Percentiles rank a stretch among this genome's conserved stretches.
Evolutionary conservation across 768 basidiomycete genomes (phyloP).

Genomic region (Cystoderma amianthinum): DNA sequence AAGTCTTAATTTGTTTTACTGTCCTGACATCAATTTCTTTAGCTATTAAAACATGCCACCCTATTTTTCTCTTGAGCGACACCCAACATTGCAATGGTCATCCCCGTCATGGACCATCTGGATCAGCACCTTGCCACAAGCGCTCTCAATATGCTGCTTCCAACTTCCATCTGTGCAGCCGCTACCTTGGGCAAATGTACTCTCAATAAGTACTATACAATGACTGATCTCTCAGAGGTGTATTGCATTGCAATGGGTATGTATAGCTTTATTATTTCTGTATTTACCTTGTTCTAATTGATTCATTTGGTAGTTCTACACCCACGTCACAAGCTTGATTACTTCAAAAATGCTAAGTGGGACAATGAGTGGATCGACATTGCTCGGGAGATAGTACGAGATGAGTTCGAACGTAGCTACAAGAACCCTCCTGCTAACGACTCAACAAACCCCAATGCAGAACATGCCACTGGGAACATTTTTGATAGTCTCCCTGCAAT

Average conservation of each 20-base stretch:
- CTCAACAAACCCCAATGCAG: no score
- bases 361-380: slow-evolving; percentile 14
- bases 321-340: slow-evolving; percentile 24
- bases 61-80: slow-evolving; percentile 19
- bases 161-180: slow-evolving; percentile 13
- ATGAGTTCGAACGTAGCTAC: no score
- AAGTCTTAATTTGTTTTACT: neutral
- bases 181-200: slow-evolving; percentile 18
- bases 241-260: slow-evolving; percentile 25
- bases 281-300: neutral
- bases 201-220: slow-evolving; percentile 22
- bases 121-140: neutral
- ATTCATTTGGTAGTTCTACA: slow-evolving; percentile 19
- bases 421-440: no score
- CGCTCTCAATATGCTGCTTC: slow-evolving; percentile 6
- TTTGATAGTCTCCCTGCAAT: slow-evolving; percentile 19
- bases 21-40: neutral
- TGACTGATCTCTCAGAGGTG: slow-evolving; percentile 18
- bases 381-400: slow-evolving; percentile 8
- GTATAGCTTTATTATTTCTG: slow-evolving; percentile 5
- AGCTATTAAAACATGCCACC: slow-evolving; percentile 28
- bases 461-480: no score
- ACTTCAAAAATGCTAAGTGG: slow-evolving; percentile 21
- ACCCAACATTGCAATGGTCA: slow-evolving; percentile 20
- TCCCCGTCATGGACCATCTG: slow-evolving; percentile 26